Evolutionary conservation across 768 basidiomycete genomes (phyloP), one percentile per base, ranked within the genome.

Genomic region (Mycena chlorophos): DNA sequence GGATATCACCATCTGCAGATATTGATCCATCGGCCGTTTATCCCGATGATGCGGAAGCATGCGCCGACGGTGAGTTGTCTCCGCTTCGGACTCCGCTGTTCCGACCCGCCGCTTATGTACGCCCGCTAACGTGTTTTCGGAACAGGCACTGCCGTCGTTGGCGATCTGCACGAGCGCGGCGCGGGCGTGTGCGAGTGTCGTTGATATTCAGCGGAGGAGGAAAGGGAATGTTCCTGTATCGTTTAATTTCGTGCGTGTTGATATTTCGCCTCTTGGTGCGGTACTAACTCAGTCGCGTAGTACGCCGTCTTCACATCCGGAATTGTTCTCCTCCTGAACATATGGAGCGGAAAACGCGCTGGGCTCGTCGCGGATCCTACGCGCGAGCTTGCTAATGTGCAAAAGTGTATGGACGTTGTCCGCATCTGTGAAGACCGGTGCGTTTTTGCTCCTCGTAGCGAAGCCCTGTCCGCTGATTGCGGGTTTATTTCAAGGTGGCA

Each of bases 121-220:
- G 10, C 8, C 31, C 31, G 31, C 8, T 34, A 8, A 8, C 31
- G 10, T 10, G 12, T 8, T 20, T 8, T n/a, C 51, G 25, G 20
- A 34, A 31, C 17, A 47, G 49, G 49, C 63, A 3, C 69, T 83
- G 23, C 79, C 83, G 78, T 38, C 86, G 0, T 75, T 94, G 28
- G 88, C 89, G 0, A 92, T 94, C 52, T 93, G 91, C 68, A 86
- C 87, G 12, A 94, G 91, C 58, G 85, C 92, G 0, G 89, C 92
- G 2, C 78, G 90, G 13, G 89, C 88, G 1, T 86, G 82, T 56
- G 83, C 83, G 37, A 88, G 87, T 64, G 79, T 94, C 25, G 69
- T 90, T 22, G 89, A 91, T 71, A 54, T 73, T 29, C 75, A 76
- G 55, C 68, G 76, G 30, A 52, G 68, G 61, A 55, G 69, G 69